Conservation (phyloP, 306 rosid genomes). For the Myrica gale region DNA sequence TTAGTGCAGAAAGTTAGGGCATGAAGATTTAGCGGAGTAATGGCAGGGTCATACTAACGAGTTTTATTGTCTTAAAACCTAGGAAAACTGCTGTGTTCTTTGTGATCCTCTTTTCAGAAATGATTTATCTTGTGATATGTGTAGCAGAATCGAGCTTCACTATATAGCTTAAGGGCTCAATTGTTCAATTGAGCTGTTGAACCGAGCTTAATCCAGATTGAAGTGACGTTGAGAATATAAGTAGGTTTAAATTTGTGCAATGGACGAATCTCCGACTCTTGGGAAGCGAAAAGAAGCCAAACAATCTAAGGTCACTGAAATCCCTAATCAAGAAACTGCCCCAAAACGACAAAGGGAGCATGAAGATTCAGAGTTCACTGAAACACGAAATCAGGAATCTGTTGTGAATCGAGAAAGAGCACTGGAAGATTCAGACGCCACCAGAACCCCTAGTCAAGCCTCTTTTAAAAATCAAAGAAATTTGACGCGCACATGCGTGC, state of each 20-base stretch:
- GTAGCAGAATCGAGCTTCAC: background rate
- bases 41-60: too few relatives aligned
- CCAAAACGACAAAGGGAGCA: slow-evolving; percentile 35
- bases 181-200: background rate
- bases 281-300: slow-evolving; percentile 53
- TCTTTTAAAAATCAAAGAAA: slow-evolving; percentile 39
- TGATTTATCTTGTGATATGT: background rate
- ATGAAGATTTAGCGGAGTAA: background rate
- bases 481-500: slow-evolving; percentile 68
- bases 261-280: slow-evolving; percentile 53
- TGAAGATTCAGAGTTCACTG: slow-evolving; percentile 27
- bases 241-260: slow-evolving; percentile 8
- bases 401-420: slow-evolving; percentile 28
- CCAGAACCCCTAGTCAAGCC: slow-evolving; percentile 19
- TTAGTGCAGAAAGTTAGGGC: background rate
- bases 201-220: background rate
- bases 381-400: slow-evolving; percentile 12
- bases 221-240: slow-evolving; percentile 2
- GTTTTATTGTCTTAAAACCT: background rate
- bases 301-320: slow-evolving; percentile 6
- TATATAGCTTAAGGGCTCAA: background rate
- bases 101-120: background rate
- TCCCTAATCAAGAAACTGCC: slow-evolving; percentile 19
- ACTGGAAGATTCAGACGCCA: slow-evolving; percentile 22
- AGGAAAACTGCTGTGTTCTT: background rate